Conservation (phyloP, 148 eudicot species). For the Chenopodium formosanum region DNA sequence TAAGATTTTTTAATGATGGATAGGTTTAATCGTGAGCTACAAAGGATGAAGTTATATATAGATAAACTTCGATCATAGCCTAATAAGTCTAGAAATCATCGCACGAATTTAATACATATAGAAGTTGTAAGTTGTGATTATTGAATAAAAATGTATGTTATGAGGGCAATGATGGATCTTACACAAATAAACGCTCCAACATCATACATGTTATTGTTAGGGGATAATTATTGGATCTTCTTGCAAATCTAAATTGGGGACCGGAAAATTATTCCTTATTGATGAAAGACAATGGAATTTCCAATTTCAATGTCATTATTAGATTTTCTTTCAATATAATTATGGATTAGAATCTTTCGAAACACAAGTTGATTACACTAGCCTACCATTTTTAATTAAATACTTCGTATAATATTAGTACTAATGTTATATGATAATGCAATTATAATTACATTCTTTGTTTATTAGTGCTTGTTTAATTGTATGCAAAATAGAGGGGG, state of each 20-base stretch:
- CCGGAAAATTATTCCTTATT: not conserved
- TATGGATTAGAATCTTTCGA: not conserved
- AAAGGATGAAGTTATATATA: too few species aligned
- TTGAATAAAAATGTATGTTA: not conserved
- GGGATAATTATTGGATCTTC: constrained; percentile 6
- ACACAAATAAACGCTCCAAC: constrained; percentile 2
- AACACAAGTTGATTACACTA: not conserved
- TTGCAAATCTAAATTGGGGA: constrained; percentile 22
- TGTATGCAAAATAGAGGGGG: too few species aligned
- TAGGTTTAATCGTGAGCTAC: too few species aligned
- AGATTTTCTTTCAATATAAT: not conserved
- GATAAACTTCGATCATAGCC: too few species aligned
- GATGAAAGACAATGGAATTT: not conserved
- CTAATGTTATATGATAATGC: too few species aligned
- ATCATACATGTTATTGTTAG: not conserved
- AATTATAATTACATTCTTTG: not conserved
- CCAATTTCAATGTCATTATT: constrained; percentile 10
- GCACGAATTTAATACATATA: too few species aligned
- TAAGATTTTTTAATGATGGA: too few species aligned
- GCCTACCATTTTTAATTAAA: too few species aligned
- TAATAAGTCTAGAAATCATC: too few species aligned
- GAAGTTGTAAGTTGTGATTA: not conserved
- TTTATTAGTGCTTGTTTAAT: too few species aligned
- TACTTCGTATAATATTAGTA: too few species aligned
- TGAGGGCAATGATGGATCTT: constrained; percentile 15